Base-by-base conservation (phyloP, 2,329 filamentous ascomycete species). In the Cercospora sp. region DNA sequence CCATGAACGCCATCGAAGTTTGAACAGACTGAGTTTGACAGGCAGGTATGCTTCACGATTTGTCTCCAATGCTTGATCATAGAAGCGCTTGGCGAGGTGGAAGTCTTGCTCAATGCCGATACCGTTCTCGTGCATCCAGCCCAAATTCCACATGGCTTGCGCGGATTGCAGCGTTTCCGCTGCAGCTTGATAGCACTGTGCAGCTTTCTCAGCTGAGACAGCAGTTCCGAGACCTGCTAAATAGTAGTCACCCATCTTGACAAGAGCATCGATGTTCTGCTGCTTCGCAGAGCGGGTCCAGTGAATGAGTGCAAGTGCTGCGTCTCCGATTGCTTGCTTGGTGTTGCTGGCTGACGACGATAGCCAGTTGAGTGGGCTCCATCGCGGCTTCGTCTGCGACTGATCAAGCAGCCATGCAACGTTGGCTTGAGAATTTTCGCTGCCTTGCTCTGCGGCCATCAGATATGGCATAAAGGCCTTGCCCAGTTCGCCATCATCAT, bases 51-150 rank as follows among this genome's bases (percentile, higher is more conserved):
- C 94, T 80, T 99, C 96, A 9, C 76, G 86, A 75, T 97, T 99
- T 0, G 94, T 94, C 76, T 94, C 92, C 31, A 97, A 83, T 0
- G 95, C 94, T 69, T 95, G 87, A 75, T 99, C 95, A 77, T 99
- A 99, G 80, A 94, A 97, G 64, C 95, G 86, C 81, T 99, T 99
- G 2, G 96, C 95, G 66, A 99, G 88, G 77, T 99, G 95, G 78
- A 96, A 99, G 77, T 99, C 95, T 78, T 99, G 95, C 64, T 91
- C 90, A 20, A 98, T 87, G 1, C 94, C 93, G 60, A 98, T 85
- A 7, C 95, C 95, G 76, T 98, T 97, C 80, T 99, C 95, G 76
- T 99, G 93, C 94, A 99, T 98, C 95, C 95, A 99, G 5, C 95
- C 96, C 13, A 99, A 84, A 75, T 99, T 98, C 87, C 93, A 99